Evolutionary conservation across 2,329 filamentous ascomycete genomes (phyloP).

Genomic region (Aspergillus neotritici): DNA sequence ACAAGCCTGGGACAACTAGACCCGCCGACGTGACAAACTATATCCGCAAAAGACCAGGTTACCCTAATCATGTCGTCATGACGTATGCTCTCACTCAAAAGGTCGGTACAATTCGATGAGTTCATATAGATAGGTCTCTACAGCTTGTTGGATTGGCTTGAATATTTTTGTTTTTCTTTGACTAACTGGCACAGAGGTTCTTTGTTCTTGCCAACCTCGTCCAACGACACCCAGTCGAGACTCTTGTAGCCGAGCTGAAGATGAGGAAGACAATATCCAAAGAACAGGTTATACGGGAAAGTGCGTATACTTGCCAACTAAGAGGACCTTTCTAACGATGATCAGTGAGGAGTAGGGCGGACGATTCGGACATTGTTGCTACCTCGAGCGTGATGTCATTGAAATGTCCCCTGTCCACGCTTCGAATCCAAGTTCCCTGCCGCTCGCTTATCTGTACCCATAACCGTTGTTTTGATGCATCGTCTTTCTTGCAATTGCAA

Average conservation of each 20-base stretch:
- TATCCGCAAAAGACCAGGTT: conserved; percentile 61
- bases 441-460: conserved; percentile 76
- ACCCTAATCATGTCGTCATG: conserved; percentile 72
- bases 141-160: background rate
- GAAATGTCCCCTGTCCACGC: conserved; percentile 85
- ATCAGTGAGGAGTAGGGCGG: conserved; percentile 70
- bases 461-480: conserved; percentile 91
- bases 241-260: conserved; percentile 64
- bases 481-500: conserved; percentile 85
- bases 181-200: conserved; percentile 53
- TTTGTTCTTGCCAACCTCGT: conserved; percentile 72
- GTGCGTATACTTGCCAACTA: conserved; percentile 43
- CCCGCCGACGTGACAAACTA: conserved; percentile 83
- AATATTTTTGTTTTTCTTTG: background rate
- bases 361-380: conserved; percentile 82
- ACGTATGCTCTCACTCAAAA: conserved; percentile 90
- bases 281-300: conserved; percentile 73
- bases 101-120: conserved; percentile 46
- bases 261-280: conserved; percentile 68
- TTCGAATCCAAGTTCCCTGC: conserved; percentile 73
- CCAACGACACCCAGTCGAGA: conserved; percentile 62
- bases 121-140: background rate
- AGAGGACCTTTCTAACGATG: conserved; percentile 14
- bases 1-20: conserved; percentile 88
- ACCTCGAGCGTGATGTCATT: conserved; percentile 84